Evolutionary conservation across 169 alveolate genomes (phyloP).

Genomic region (Prorocentrum cordatum): DNA sequence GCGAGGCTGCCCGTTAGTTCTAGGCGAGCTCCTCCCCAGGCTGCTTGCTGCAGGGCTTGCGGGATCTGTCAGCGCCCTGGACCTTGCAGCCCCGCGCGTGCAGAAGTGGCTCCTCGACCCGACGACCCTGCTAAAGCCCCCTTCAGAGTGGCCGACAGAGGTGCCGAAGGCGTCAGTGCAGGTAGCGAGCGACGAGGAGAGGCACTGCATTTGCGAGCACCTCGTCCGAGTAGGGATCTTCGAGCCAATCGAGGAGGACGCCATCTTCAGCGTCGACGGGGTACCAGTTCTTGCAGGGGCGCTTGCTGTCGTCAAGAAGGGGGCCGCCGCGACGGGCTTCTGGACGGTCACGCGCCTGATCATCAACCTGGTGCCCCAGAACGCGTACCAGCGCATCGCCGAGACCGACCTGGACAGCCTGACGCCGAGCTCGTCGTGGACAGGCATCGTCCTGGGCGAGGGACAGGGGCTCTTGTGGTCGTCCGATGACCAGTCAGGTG

Average conservation of each 20-base stretch:
- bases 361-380: background rate
- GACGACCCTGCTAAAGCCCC: background rate
- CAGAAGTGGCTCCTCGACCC: background rate
- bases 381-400: background rate
- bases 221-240: background rate
- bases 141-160: background rate
- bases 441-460: background rate
- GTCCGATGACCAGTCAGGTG: background rate
- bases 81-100: too few species aligned
- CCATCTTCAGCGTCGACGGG: background rate
- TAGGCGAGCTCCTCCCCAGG: background rate
- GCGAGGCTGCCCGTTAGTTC: background rate
- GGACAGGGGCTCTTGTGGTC: background rate
- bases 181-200: background rate
- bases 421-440: too few species aligned
- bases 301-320: background rate
- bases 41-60: background rate
- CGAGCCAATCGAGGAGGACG: background rate
- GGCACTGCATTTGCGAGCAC: background rate
- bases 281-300: background rate
- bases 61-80: background rate
- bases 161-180: background rate
- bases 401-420: too few species aligned
- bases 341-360: background rate
- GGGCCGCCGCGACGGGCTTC: background rate